Base-by-base conservation (phyloP, 2,329 filamentous ascomycete species). In the Claviceps africana region DNA sequence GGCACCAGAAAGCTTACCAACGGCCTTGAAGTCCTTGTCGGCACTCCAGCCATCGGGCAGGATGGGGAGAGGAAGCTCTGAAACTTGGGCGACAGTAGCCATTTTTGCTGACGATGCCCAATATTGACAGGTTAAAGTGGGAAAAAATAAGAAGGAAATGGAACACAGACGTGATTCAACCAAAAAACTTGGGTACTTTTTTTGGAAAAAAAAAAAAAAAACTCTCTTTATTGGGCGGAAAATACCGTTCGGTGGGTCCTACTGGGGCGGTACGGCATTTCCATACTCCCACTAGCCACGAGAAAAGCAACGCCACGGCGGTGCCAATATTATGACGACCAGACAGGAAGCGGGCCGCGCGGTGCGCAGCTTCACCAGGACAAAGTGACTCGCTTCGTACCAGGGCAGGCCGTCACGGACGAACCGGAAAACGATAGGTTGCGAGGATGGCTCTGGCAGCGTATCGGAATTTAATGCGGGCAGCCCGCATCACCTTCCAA, bases 11-110 rank as follows among this genome's bases (percentile, higher is more conserved):
- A 97, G 77, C 61, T 82, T 76, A 62, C 85, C 86, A 59, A 95
- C 68, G 53, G 85, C 71, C 74, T 93, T 93, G 79, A 97, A 95
- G 70, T 94, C 88, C 70, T 94, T 95, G 55, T 95, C 89, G 56
- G 81, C 85, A 46, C 79, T 75, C 90, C 91, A 97, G 61, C 82
- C 88, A 63, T 79, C 77, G 47, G 90, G 82, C 51, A 97, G 80
- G 63, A 80, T 68, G 48, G 89, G 89, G 46, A 96, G 77, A 21
- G 83, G 77, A 56, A 84, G 74, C 39, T 55, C 53, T 54, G 74
- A 70, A 57, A 86, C 73, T 56, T 81, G 74, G 31, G 75, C 70
- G 51, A 80, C 74, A 56, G 81, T 71, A 64, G 84, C 78, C 86
- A 91, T 91, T 55, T 50, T 60, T 21, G 40, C 21, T 25, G 54